Base-by-base conservation (phyloP, 371 early-diverging fungal genomes). In the Mucor indicus region DNA sequence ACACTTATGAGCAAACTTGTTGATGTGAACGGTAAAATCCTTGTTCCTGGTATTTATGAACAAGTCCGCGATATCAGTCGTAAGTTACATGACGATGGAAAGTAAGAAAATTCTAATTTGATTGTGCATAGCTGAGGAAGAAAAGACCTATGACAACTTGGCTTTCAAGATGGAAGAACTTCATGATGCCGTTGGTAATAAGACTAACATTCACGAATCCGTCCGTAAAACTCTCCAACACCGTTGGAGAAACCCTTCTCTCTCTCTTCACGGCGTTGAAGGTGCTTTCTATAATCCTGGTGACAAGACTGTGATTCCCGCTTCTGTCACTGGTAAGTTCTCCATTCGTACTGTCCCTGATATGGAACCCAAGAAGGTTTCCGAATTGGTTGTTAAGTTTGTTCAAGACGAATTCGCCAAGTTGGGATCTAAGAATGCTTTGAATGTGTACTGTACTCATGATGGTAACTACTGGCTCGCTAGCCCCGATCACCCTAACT, bases 231-330 rank as follows among this genome's bases (percentile, higher is more conserved):
- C 89, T 24, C 80, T 98, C 59, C 94, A 93, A 75, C 79, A 81
- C 55, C 85, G 91, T 60, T 96, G 97, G 98, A 82, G 98, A 46
- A 90, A 80, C 80, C 98, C 97, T 20, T 92, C 97, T 33, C 83
- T 96, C 36, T 92, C 94, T 12, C 75, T 98, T 30, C 98, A 98
- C 76, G 98, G 98, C 57, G 83, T 96, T 53, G 96, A 98, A 74
- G 97, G 97, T 50, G 96, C 96, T 2, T 96, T 95, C 75, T 93
- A 91, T 62, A 83, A 85, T 29, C 73, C 95, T 15, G 96, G 97
- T 50, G 88, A 84, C 64, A 96, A 98, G 83, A 98, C 98, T 11
- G 98, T 98, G 15, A 93, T 98, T 56, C 98, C 98, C 21, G 91
- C 95, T 38, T 86, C 87, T 60, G 96, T 96, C 32, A 83, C 84